These are phyloP conservation scores for Phytophthora capsici DNA, from an alignment of 352 stramenopile species.

Conservation along the genomic window DNA sequence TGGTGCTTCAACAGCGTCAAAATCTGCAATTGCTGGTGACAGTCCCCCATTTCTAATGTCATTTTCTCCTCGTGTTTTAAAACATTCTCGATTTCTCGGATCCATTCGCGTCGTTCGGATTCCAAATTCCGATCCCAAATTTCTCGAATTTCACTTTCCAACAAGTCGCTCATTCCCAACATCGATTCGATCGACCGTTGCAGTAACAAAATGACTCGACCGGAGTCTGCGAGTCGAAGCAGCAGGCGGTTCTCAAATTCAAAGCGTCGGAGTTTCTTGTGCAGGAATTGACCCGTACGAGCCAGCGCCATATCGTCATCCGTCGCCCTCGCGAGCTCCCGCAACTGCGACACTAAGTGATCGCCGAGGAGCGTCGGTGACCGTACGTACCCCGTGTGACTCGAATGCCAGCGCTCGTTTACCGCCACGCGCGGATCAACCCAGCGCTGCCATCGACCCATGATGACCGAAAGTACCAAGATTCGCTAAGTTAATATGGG, in stretches of 20 bases:
- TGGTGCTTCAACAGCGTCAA: slow-evolving; percentile 27
- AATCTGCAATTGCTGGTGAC: slow-evolving; percentile 24
- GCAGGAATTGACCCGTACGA: slow-evolving; percentile 10
- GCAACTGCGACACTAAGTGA: slow-evolving; percentile 17
- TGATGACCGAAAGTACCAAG: no score
- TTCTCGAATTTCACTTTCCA: background rate
- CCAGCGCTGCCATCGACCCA: no score
- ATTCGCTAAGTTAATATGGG: background rate
- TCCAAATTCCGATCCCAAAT: slow-evolving; percentile 18
- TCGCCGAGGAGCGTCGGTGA: slow-evolving; percentile 8
- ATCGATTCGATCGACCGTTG: slow-evolving; percentile 15
- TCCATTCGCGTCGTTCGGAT: slow-evolving; percentile 10
- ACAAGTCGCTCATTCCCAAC: slow-evolving; percentile 7
- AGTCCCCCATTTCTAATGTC: slow-evolving; percentile 18
- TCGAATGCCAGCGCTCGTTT: slow-evolving; percentile 21
- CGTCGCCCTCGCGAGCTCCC: background rate
- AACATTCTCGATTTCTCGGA: slow-evolving; percentile 17
- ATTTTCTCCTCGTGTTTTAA: slow-evolving; percentile 18
- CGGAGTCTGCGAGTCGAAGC: slow-evolving; percentile 23
- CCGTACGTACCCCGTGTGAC: background rate
- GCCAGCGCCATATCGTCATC: slow-evolving; percentile 8
- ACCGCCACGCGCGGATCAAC: slow-evolving; percentile 13
- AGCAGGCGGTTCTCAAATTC: slow-evolving; percentile 27
- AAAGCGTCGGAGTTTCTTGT: slow-evolving; percentile 17
- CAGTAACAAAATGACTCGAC: slow-evolving; percentile 22